A percentile compares a stretch with the other conserved stretches of the same genome.
These are phyloP conservation scores for Dunaliella primolecta DNA, from an alignment of 139 green algal species.

Conservation along the genomic window DNA sequence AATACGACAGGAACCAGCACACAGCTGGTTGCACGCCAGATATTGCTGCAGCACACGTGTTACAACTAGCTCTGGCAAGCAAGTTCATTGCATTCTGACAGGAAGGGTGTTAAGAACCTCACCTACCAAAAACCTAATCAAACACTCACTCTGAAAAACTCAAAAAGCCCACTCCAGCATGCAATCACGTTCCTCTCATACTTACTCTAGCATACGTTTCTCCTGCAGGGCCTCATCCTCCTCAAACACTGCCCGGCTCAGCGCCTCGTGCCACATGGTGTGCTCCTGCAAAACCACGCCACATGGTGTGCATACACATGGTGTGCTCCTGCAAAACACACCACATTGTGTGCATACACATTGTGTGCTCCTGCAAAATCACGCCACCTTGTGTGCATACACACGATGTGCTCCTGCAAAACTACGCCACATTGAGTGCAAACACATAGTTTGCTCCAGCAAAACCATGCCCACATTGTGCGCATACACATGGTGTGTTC, in stretches of 20 bases:
- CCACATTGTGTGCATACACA: background rate
- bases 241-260: background rate
- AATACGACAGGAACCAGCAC: too few relatives aligned
- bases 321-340: background rate
- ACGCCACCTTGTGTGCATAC: background rate
- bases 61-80: too few relatives aligned
- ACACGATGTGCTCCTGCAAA: constrained; percentile 33
- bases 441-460: background rate
- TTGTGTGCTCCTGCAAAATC: background rate
- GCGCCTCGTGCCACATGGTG: constrained; percentile 61
- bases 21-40: too few relatives aligned
- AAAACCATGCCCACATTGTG: background rate
- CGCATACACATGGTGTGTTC: background rate
- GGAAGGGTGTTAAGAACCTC: too few relatives aligned
- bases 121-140: too few relatives aligned
- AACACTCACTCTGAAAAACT: too few relatives aligned
- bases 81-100: too few relatives aligned
- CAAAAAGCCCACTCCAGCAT: too few relatives aligned
- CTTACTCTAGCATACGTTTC: constrained; percentile 37
- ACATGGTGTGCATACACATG: background rate
- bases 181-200: too few relatives aligned
- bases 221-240: constrained; percentile 14
- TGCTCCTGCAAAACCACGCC: constrained; percentile 38
- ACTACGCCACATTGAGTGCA: background rate
- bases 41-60: too few relatives aligned